Conservation (phyloP, 2,329 filamentous ascomycete species). For the Intubia oerlemansii region DNA sequence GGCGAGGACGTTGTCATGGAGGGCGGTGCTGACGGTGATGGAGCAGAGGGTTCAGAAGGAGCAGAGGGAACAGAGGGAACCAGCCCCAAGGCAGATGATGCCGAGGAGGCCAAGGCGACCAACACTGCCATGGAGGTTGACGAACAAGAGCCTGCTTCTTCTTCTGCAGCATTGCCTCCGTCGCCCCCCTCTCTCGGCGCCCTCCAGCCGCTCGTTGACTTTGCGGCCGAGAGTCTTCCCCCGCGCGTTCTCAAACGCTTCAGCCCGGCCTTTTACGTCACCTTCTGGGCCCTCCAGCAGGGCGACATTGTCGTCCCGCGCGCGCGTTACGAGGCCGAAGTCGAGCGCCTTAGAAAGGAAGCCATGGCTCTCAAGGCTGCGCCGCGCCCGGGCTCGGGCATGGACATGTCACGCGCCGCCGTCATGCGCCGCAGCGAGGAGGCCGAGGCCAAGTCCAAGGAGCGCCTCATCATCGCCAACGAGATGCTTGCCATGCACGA, state of each 20-base stretch:
- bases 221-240: conserved; percentile 39
- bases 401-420: conserved; percentile 47
- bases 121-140: conserved; percentile 14
- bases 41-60: neutral
- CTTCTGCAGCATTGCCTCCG: too few relatives aligned
- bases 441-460: conserved; percentile 45
- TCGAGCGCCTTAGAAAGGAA: conserved; percentile 44
- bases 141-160: too few relatives aligned
- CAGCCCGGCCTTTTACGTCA: conserved; percentile 63
- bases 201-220: conserved; percentile 51
- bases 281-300: conserved; percentile 80
- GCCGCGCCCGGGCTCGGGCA: conserved; percentile 27
- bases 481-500: conserved; percentile 53
- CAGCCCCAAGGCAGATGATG: neutral
- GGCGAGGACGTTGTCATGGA: too few relatives aligned
- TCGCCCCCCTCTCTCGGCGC: conserved; percentile 30
- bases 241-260: conserved; percentile 46
- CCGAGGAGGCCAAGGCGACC: neutral
- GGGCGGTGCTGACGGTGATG: neutral
- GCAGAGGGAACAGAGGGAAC: neutral
- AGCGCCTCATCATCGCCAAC: conserved; percentile 46
- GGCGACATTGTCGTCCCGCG: conserved; percentile 62
- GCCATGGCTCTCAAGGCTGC: conserved; percentile 39
- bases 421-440: conserved; percentile 46
- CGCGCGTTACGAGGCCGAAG: conserved; percentile 58